Evolutionary conservation across 2,329 filamentous ascomycete genomes (phyloP), one percentile per base, ranked within the genome.

Genomic region (Colletotrichum sojae): DNA sequence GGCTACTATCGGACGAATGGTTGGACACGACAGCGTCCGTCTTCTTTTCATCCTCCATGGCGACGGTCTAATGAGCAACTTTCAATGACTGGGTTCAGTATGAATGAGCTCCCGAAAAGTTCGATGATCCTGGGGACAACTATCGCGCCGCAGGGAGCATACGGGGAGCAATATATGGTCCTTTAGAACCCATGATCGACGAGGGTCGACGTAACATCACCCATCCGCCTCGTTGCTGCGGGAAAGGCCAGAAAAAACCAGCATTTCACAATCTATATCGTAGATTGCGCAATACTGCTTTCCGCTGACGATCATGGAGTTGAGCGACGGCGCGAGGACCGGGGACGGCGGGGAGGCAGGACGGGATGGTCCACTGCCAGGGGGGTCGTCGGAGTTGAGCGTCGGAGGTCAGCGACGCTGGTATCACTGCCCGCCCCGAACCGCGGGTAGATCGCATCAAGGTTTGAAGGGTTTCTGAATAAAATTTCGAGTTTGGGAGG

Each of bases 331-430:
- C 22, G 5, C 6, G 16, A 27, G 25, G 15, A 53, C 25, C 51
- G 25, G 36, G 20, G 55, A 48, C 22, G 48, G 16, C 51, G 5
- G 20, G 20, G 57, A 51, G 49, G 25, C 27, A 60, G 20, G 6
- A 16, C 4, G 5, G 27, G 5, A 25, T 1, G 31, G 51, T 40
- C 39, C 39, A 40, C 39, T 2, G 13, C 13, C 10, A 40, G 22
- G 39, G 39, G 39, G 39, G 39, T 40, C 39, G n/a, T 60, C 57
- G 57, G 57, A 60, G n/a, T 49, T 51, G 57, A 51, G 46, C 57
- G 57, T 51, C 57, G 46, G 45, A 49, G 57, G 46, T 60, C 45
- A 60, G 57, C 57, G 57, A 60, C 22, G 22, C 22, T 25, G 22
- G 22, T 5, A 5, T 4, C 4, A 25, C 2, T 25, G 22, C 22